A percentile compares a stretch with the other conserved stretches of the same genome.
Evolutionary conservation across 2,329 filamentous ascomycete genomes (phyloP).

Genomic region (Beauveria brongniartii): DNA sequence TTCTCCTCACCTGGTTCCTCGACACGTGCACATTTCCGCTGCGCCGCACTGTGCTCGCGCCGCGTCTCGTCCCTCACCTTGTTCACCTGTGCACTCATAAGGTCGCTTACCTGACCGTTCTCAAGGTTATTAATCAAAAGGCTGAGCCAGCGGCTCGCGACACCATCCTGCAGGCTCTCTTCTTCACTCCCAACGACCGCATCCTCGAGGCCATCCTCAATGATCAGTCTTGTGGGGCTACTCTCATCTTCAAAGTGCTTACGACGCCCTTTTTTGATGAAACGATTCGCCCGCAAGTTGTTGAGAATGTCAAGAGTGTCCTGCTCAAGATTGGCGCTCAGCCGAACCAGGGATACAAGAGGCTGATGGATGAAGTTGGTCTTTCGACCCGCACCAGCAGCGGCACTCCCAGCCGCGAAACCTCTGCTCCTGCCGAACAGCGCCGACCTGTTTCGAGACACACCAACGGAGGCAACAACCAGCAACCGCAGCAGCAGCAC

Average conservation of each 20-base stretch:
- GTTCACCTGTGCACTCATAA: slow-evolving; percentile 97
- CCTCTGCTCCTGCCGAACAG: slow-evolving; percentile 29
- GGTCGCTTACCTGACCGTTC: slow-evolving; percentile 90
- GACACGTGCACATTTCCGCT: slow-evolving; percentile 95
- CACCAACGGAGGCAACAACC: slow-evolving; percentile 30
- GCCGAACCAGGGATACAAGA: slow-evolving; percentile 93
- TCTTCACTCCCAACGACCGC: slow-evolving; percentile 83
- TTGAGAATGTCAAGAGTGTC: slow-evolving; percentile 87
- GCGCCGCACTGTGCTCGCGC: slow-evolving; percentile 83
- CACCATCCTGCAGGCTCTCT: slow-evolving; percentile 79
- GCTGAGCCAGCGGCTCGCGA: slow-evolving; percentile 89
- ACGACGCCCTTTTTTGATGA: slow-evolving; percentile 98
- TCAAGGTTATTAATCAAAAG: slow-evolving; percentile 98
- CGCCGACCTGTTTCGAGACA: slow-evolving; percentile 46
- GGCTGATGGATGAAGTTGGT: slow-evolving; percentile 96
- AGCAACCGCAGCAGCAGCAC: slow-evolving; percentile 33
- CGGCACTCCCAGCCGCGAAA: slow-evolving; percentile 32
- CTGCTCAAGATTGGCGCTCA: slow-evolving; percentile 86
- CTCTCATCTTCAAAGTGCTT: slow-evolving; percentile 95
- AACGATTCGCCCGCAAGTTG: slow-evolving; percentile 74
- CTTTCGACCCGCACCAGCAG: slow-evolving; percentile 58
- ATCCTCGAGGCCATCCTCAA: slow-evolving; percentile 82
- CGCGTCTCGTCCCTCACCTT: slow-evolving; percentile 83
- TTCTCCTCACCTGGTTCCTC: slow-evolving; percentile 93
- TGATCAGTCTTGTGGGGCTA: slow-evolving; percentile 87